Percentiles rank a stretch among this genome's conserved stretches.
Evolutionary conservation across 495 filamentous ascomycete genomes (phyloP).

Genomic region (Lepidopterella palustris): DNA sequence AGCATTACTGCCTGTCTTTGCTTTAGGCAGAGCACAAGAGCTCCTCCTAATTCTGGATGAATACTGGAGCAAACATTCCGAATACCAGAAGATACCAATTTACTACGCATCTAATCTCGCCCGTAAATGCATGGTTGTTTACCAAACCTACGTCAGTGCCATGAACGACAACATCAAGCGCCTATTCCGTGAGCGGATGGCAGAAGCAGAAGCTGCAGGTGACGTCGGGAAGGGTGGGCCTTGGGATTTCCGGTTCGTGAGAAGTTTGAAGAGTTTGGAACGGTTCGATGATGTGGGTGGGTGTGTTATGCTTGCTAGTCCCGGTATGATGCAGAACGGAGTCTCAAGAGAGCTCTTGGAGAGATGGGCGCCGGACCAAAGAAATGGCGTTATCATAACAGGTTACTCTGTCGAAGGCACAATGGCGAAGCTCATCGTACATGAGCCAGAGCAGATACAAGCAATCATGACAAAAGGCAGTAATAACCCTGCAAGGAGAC

Average conservation of each 20-base stretch:
- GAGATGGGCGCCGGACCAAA: constrained; percentile 88
- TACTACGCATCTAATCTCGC: constrained; percentile 95
- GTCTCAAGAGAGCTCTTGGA: constrained; percentile 88
- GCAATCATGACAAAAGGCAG: constrained; percentile 75
- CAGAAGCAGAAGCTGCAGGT: constrained; percentile 68
- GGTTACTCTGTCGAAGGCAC: constrained; percentile 98
- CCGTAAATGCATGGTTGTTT: constrained; percentile 95
- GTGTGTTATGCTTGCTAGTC: constrained; percentile 94
- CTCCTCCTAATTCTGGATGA: constrained; percentile 91
- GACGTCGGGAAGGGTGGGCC: constrained; percentile 71
- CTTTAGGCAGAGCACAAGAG: constrained; percentile 88
- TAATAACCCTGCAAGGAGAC: constrained; percentile 45
- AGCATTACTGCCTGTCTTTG: constrained; percentile 92
- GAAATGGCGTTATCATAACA: constrained; percentile 94
- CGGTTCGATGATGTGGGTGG: constrained; percentile 92
- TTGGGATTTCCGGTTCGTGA: constrained; percentile 92
- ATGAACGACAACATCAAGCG: constrained; percentile 99
- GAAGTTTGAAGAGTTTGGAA: constrained; percentile 84
- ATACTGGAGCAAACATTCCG: constrained; percentile 83
- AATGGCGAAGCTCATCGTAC: constrained; percentile 91
- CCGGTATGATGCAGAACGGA: constrained; percentile 96
- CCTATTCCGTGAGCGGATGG: constrained; percentile 77
- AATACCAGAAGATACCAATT: constrained; percentile 84
- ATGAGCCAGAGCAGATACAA: constrained; percentile 86
- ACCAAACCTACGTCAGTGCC: constrained; percentile 91